Base-by-base conservation (phyloP, 805 yeast genomes). In the Ascoidea asiatica region DNA sequence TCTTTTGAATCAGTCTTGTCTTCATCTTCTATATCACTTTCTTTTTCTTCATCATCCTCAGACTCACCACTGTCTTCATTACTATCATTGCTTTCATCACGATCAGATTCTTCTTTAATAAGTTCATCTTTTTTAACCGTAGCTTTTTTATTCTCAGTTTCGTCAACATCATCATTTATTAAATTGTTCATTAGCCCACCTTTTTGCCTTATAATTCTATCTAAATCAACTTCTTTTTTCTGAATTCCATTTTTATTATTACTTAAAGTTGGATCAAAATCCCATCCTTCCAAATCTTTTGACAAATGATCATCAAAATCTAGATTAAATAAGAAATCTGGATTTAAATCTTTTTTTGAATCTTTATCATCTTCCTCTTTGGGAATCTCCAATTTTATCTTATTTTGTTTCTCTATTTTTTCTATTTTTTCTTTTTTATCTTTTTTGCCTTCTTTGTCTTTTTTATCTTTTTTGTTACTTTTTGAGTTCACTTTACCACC, bases 151-250 rank as follows among this genome's bases (percentile, higher is more conserved):
- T 29, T 29, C 15, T 29, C 35, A 11, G 8, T 8, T 15, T 29
- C 35, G 8, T 29, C 35, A 8, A 11, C 35, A 29, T 29, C 35
- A 29, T 8, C 8, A 29, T 8, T 3, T 11, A 29, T 29, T 29
- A 29, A 29, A 29, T 29, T 29, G 35, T 3, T 29, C 35, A 29
- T 29, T 44, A 81, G 66, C 38, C 95, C 86, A 60, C 96, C 95
- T 54, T 85, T 89, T 60, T 89, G 73, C 64, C 81, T 78, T 53
- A 90, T 83, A 44, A 90, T 90, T 13, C 79, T 78, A 55, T 90
- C 96, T 11, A 29, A 15, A 29, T 29, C 35, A 29, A 29, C 35
- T 3, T 29, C 35, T 29, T 29, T 29, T 15, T 3, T 29, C 35
- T 29, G 15, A 11, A 11, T 15, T 2, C 15, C 15, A 15, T 15